Evolutionary conservation across 352 stramenopile genomes (phyloP), one percentile per base, ranked within the genome.

Genomic region (Phytophthora sp.): DNA sequence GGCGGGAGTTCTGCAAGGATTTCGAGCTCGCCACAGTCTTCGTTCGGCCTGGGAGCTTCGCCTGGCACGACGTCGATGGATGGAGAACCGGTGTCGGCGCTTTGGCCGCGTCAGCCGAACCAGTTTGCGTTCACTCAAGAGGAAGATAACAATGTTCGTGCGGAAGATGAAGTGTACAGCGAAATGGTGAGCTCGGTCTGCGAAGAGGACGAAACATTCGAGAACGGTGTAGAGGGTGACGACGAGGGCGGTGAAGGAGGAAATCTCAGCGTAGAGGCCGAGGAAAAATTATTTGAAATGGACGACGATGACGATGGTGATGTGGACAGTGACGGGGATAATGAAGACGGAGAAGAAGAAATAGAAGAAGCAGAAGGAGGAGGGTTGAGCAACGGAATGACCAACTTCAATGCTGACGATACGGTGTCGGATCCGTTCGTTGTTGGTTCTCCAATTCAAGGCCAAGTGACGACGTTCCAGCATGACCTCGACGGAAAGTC

Each of bases 51-150:
- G 36, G 84, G 83, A 55, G 79, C 70, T 36, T 94, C 83, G 4
- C 86, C 83, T 18, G 82, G 82, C 3, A 74, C 74, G 1, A 79
- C 66, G 16, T 90, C 82, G 3, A 86, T 90, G 52, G 86, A 94
- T 24, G 86, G 81, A 12, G 84, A 94, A 29, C 86, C 86, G 1
- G 76, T 86, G 27, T 84, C 84, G 30, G 86, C 86, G 7, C 64
- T 95, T 11, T 95, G 86, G 86, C 86, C 86, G 23, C 76, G 86
- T 16, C 83, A 90, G 52, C 86, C 86, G 9, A 83, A 93, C 53
- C 81, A 95, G 65, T 95, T 95, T 56, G 86, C 84, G 7, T 95
- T 95, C 47, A 92, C 86, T 13, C 86, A 95, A 61, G 85, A 92
- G 56, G 85, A 95, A 65, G 86, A 94, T 46, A 76, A 72, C 26